Percentiles rank a stretch among this genome's conserved stretches.
phyloP scores from a whole-genome alignment of 2,329 filamentous ascomycete genomes.

The Aureobasidium zeae region DNA sequence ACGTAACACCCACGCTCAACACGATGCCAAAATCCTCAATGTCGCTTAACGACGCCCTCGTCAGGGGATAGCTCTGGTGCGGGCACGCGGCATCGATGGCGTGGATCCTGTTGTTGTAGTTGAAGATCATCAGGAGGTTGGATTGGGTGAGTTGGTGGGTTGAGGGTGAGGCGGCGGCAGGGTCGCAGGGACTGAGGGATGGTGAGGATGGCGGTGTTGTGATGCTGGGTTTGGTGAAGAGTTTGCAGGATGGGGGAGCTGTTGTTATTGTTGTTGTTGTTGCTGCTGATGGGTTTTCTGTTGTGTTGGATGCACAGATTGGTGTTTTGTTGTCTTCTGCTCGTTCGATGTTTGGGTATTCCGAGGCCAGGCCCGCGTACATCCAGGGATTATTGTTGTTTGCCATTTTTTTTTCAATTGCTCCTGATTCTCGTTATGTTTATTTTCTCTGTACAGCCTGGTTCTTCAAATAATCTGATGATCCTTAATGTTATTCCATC shows the following conservation, averaged over 20 bases:
- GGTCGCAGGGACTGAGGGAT: too few species aligned
- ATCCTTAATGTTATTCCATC: too few species aligned
- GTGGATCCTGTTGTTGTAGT: conserved; percentile 54
- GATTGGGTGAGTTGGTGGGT: too few species aligned
- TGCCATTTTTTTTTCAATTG: background rate
- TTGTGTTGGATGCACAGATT: conserved; percentile 11
- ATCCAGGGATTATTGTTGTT: conserved; percentile 37
- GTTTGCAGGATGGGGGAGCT: conserved; percentile 39
- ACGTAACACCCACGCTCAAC: conserved; percentile 53
- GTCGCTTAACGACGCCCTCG: conserved; percentile 54
- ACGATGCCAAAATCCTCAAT: conserved; percentile 63
- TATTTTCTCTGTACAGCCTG: too few species aligned
- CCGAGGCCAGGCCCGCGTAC: conserved; percentile 45
- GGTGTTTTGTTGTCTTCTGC: conserved; percentile 39
- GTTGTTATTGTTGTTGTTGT: background rate
- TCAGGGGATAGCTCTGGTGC: conserved; percentile 58
- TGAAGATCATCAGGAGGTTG: conserved; percentile 59
- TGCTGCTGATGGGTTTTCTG: conserved; percentile 1
- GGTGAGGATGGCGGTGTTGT: background rate
- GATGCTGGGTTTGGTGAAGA: conserved; percentile 36
- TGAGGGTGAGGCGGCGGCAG: too few species aligned
- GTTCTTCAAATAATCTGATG: too few species aligned
- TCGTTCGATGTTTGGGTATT: conserved; percentile 46
- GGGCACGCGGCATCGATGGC: conserved; percentile 65
- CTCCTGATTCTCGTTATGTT: too few species aligned